A percentile compares a stretch with the other conserved stretches of the same genome.
Evolutionary conservation across 2,329 filamentous ascomycete genomes (phyloP).

Genomic region (Penicillium brevicompactum): DNA sequence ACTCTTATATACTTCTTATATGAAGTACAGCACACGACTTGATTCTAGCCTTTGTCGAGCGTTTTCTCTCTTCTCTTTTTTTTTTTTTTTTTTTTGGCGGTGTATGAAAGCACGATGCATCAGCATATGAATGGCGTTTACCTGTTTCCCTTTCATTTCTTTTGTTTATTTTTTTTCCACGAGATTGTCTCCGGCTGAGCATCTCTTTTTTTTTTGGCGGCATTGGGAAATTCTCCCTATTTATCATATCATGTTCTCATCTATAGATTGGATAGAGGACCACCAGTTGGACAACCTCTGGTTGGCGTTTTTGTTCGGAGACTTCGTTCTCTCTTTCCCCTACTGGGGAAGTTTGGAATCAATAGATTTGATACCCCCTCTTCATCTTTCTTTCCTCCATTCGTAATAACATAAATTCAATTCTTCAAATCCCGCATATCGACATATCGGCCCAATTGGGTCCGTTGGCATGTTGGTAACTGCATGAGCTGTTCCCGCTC

Average conservation of each 20-base stretch:
- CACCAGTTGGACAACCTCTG: conserved; percentile 2
- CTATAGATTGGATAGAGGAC: conserved; percentile 13
- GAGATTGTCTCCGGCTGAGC: conserved; percentile 6
- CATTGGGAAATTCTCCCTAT: conserved; percentile 11
- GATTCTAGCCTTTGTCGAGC: conserved; percentile 23
- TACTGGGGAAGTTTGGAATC: conserved; percentile 10
- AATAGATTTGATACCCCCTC: conserved; percentile 32
- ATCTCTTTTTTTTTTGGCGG: conserved; percentile 16
- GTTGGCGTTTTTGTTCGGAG: conserved; percentile 23
- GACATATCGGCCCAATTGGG: neutral
- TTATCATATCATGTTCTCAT: conserved; percentile 9
- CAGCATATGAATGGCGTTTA: conserved; percentile 28
- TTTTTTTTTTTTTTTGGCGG: conserved; percentile 28
- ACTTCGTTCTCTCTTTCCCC: conserved; percentile 14
- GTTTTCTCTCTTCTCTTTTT: conserved; percentile 20
- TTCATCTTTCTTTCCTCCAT: neutral
- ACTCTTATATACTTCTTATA: neutral
- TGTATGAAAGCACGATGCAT: conserved; percentile 32
- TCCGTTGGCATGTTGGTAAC: neutral
- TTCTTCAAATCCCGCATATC: neutral
- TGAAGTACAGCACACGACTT: conserved; percentile 11
- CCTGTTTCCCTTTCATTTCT: conserved; percentile 9
- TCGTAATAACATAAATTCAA: neutral
- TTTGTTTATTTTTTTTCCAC: conserved; percentile 7
- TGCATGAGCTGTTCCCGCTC: neutral